Base-by-base conservation (phyloP, 805 yeast species). In the Candida boleticola region DNA sequence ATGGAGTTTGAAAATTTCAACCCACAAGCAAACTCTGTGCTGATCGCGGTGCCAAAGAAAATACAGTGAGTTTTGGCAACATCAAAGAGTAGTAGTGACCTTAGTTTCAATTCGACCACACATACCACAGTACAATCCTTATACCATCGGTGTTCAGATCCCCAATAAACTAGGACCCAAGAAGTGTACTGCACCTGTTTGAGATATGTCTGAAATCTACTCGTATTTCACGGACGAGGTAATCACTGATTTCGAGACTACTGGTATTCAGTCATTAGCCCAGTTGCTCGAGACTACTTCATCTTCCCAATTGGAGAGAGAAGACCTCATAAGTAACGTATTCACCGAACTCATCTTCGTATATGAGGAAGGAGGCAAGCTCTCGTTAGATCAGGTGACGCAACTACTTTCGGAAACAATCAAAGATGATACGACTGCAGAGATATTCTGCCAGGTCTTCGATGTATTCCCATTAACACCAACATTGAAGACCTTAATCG, bases 371-470 rank as follows among this genome's bases (percentile, higher is more conserved):
- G n/a, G n/a, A n/a, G 51, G 46, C 3, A 41, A 37, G 23, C 21
- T 60, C 5, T 38, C 48, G 2, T 23, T 48, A 20, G 49, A 50
- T 13, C 39, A 40, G 7, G 19, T 63, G 16, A 43, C 52, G 5
- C 49, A 50, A 18, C 62, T 65, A 40, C 47, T 68, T 29, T 47
- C 55, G 14, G 22, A 49, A 3, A 57, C 61, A 18, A 62, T 69
- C 37, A 60, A 53, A 20, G 58, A 55, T 23, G 73, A 66, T 35
- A 49, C 50, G 9, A 40, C 50, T 3, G 74, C 74, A 13, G 50
- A 56, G 7, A 45, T 52, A 2, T 68, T 70, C 40, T 68, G 73
- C 41, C 69, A 64, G 41, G 66, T 68, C 1, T 49, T 65, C 14
- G 64, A 68, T 47, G 64, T 66, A 5, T 68, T 70, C 29, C 74